A percentile compares a stretch with the other conserved stretches of the same genome.
Evolutionary conservation across 2,329 filamentous ascomycete genomes (phyloP).

Genomic region (Teratosphaeria gauchensis): DNA sequence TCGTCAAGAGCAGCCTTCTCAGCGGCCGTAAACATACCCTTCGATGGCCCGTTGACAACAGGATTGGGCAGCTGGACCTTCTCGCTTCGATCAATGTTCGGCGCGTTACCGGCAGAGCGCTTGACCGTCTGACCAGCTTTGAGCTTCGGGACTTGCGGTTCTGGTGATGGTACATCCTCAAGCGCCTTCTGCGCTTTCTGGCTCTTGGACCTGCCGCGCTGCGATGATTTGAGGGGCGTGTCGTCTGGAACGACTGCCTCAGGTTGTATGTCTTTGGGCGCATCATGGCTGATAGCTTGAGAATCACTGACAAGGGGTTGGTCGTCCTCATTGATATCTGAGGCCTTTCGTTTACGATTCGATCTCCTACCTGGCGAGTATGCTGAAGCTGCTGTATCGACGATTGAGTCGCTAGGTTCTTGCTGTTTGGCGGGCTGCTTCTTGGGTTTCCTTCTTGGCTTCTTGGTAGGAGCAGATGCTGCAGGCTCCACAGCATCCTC

Average conservation of each 20-base stretch:
- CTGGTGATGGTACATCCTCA: neutral
- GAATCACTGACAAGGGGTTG: neutral
- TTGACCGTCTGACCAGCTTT: neutral
- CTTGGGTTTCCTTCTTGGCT: neutral
- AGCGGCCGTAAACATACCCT: constrained; percentile 6
- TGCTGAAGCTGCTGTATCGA: neutral
- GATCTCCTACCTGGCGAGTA: neutral
- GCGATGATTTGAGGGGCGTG: neutral
- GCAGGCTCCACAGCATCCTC: neutral
- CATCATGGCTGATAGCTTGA: neutral
- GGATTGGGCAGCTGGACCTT: constrained; percentile 4
- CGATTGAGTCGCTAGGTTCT: neutral
- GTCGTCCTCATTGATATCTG: neutral
- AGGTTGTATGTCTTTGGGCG: neutral
- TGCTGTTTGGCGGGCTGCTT: neutral
- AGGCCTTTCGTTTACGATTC: neutral
- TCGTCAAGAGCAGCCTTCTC: constrained; percentile 19
- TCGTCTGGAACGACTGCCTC: neutral
- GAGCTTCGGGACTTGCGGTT: neutral
- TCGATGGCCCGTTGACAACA: constrained; percentile 1
- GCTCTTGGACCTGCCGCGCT: neutral
- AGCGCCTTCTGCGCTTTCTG: neutral
- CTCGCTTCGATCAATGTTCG: neutral
- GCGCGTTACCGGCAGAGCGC: neutral
- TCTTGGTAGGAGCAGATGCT: neutral